phyloP scores from a whole-genome alignment of 1,284 basidiomycete genomes.

The Hymenochaete sp. region DNA sequence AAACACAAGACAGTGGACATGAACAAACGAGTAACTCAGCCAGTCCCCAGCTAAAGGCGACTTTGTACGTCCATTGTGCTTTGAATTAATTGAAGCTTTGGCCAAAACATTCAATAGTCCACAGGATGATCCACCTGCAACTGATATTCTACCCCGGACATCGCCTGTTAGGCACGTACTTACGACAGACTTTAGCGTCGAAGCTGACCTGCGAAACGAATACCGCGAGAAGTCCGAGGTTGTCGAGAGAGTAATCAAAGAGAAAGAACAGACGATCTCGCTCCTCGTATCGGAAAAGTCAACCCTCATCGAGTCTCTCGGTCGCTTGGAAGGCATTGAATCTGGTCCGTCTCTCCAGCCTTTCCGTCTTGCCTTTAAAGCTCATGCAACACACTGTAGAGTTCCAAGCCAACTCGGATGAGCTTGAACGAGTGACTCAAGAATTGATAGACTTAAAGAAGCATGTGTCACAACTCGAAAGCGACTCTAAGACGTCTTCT shows the following conservation, averaged over 20 bases:
- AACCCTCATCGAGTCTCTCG: constrained; percentile 26
- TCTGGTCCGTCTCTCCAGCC: constrained; percentile 24
- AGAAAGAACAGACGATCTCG: constrained; percentile 31
- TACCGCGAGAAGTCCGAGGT: constrained; percentile 1
- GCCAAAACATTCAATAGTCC: too few species aligned
- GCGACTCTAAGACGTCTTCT: constrained; percentile 7
- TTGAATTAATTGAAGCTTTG: too few species aligned
- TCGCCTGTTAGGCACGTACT: too few species aligned
- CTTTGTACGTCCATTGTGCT: too few species aligned
- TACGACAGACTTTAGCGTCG: neutral
- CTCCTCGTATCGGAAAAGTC: constrained; percentile 34
- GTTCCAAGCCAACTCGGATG: constrained; percentile 43
- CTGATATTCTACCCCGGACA: too few species aligned
- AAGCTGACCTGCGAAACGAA: neutral
- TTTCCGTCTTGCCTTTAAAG: neutral
- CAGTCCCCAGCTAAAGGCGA: too few species aligned
- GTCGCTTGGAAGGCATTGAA: constrained; percentile 29
- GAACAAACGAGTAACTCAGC: too few species aligned
- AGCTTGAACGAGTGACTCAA: constrained; percentile 42
- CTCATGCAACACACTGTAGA: constrained; percentile 25
- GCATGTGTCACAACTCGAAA: constrained; percentile 6
- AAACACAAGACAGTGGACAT: too few species aligned
- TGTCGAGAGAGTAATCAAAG: constrained; percentile 17
- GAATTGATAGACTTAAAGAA: constrained; percentile 6
- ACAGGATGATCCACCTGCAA: too few species aligned